Evolutionary conservation across 2,329 filamentous ascomycete genomes (phyloP).

Genomic region (Nemania sp.): DNA sequence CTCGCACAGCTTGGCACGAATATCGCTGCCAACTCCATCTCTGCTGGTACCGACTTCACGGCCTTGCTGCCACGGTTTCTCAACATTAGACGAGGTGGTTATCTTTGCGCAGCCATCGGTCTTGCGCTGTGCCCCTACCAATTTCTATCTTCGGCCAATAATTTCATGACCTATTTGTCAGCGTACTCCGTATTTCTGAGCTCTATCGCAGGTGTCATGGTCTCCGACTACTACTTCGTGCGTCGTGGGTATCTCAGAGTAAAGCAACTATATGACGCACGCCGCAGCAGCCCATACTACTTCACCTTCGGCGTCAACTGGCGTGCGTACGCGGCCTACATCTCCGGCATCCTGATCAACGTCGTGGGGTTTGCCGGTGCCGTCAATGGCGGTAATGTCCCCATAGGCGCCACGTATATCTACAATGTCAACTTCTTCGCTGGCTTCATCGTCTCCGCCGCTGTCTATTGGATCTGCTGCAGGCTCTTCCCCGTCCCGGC

Average conservation of each 20-base stretch:
- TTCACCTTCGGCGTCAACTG: constrained; percentile 76
- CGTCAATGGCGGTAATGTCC: constrained; percentile 67
- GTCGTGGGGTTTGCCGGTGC: constrained; percentile 90
- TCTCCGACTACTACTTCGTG: constrained; percentile 85
- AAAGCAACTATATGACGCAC: constrained; percentile 77
- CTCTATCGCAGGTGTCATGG: constrained; percentile 89
- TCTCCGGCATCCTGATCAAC: constrained; percentile 84
- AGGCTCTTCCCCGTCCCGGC: constrained; percentile 73
- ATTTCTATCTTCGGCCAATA: constrained; percentile 73
- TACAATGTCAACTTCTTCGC: constrained; percentile 92
- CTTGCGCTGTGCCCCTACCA: constrained; percentile 88
- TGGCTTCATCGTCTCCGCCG: constrained; percentile 73
- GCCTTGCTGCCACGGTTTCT: constrained; percentile 78
- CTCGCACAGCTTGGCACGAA: constrained; percentile 86
- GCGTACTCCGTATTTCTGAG: constrained; percentile 94
- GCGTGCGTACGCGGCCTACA: constrained; percentile 82
- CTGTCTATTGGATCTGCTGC: constrained; percentile 72
- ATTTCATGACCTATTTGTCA: constrained; percentile 89
- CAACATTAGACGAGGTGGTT: constrained; percentile 85
- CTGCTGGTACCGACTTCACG: constrained; percentile 81
- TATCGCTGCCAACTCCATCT: constrained; percentile 84
- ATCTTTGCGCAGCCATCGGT: constrained; percentile 79
- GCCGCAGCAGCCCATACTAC: constrained; percentile 71
- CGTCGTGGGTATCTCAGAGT: constrained; percentile 81
- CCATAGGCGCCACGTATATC: constrained; percentile 78